These are phyloP conservation scores for Sarcodon sp. DNA, from an alignment of 768 basidiomycete genomes.

Conservation along the genomic window DNA sequence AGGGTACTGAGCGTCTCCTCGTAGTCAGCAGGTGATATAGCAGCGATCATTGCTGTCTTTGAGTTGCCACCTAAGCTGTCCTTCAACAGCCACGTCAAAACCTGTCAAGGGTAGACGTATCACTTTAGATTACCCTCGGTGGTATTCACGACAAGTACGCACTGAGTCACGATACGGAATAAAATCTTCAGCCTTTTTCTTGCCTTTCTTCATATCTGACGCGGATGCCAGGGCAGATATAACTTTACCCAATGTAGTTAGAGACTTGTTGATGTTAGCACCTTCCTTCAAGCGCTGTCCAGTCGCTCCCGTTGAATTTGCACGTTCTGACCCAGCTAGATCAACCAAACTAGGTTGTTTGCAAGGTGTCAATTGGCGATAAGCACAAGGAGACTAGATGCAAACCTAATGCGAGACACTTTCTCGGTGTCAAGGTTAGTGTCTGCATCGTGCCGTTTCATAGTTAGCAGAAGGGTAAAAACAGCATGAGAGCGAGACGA, in stretches of 20 bases:
- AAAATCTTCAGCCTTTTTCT: conserved; percentile 86
- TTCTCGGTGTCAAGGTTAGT: conserved; percentile 94
- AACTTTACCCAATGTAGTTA: conserved; percentile 96
- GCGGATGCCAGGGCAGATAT: conserved; percentile 74
- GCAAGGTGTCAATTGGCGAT: background rate
- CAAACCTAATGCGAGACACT: conserved; percentile 91
- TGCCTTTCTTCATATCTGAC: conserved; percentile 50
- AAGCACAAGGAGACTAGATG: background rate
- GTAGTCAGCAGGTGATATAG: conserved; percentile 96
- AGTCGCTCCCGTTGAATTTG: conserved; percentile 96
- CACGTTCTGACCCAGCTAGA: conserved; percentile 92
- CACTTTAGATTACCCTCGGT: background rate
- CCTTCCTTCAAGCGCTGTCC: conserved; percentile 95
- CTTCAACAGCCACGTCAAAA: conserved; percentile 96
- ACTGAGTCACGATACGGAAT: conserved; percentile 97
- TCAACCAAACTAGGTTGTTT: conserved; percentile 65
- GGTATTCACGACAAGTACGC: conserved; percentile 16
- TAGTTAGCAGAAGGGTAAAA: conserved; percentile 88
- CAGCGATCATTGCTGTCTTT: conserved; percentile 99
- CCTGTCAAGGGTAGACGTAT: conserved; percentile 27
- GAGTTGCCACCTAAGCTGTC: conserved; percentile 96
- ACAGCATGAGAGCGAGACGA: conserved; percentile 97
- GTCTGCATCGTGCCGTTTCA: conserved; percentile 75
- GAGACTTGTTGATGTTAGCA: conserved; percentile 96
- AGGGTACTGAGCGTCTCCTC: conserved; percentile 95